phyloP scores from a whole-genome alignment of 306 rosid species.

The Cucurbita pepo region DNA sequence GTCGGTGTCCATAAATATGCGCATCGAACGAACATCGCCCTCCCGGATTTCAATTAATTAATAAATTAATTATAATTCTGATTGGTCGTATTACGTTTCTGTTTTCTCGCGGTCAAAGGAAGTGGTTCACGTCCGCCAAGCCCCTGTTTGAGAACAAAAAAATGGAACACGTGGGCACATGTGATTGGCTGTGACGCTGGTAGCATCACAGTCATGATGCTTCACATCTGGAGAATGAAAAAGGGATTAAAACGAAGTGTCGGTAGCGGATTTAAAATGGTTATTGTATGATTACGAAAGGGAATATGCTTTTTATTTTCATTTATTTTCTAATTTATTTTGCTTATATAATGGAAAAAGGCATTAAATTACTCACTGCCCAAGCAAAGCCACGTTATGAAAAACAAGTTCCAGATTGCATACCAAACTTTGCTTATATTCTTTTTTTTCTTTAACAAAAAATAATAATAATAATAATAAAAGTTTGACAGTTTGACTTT shows the following conservation, averaged over 20 bases:
- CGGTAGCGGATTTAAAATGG: not conserved
- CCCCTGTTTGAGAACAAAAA: not conserved
- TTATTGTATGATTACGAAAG: not conserved
- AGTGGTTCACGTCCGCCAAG: slow-evolving; percentile 1
- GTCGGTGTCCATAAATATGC: not conserved
- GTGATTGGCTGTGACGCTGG: not conserved
- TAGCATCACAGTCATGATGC: not conserved
- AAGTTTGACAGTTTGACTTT: not conserved
- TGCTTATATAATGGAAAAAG: not conserved
- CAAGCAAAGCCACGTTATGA: not conserved
- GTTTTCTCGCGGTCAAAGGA: not conserved
- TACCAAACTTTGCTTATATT: not conserved
- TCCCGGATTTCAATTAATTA: not conserved
- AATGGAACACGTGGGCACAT: not conserved
- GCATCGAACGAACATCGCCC: not conserved
- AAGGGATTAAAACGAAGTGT: not conserved
- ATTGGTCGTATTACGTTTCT: not conserved
- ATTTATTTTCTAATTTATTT: not conserved
- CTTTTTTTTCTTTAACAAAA: too few relatives aligned
- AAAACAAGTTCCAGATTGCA: not conserved
- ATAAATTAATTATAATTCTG: not conserved
- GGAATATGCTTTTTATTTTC: not conserved
- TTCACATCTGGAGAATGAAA: not conserved
- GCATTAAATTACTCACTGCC: not conserved
- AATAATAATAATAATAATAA: too few relatives aligned